Evolutionary conservation across 768 basidiomycete species (phyloP).

Genomic region (Tulasnella calospora): DNA sequence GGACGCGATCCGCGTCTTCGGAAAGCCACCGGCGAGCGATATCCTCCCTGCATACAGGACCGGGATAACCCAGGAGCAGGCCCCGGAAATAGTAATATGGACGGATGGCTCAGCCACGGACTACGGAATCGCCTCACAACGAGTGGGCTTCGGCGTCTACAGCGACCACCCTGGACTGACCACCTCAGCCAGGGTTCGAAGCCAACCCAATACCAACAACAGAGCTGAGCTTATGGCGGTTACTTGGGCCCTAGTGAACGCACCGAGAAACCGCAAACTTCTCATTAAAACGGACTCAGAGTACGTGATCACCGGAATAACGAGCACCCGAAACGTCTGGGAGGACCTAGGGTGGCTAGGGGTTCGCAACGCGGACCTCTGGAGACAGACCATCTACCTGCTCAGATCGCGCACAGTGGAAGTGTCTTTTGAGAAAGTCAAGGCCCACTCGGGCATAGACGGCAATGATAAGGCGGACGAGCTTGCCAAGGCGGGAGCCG

Average conservation of each 20-base stretch:
- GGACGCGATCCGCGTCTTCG: background rate
- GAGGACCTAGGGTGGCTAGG: background rate
- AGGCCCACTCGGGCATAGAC: background rate
- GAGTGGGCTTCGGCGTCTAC: background rate
- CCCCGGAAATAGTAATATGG: background rate
- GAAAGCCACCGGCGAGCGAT: background rate
- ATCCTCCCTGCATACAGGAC: background rate
- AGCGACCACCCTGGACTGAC: background rate
- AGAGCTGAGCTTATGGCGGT: background rate
- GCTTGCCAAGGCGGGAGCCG: background rate
- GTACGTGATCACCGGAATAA: background rate
- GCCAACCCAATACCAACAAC: background rate
- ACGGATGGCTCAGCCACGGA: slow-evolving; percentile 3
- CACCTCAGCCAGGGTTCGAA: background rate
- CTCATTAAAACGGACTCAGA: background rate
- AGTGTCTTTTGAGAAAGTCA: background rate
- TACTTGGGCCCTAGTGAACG: background rate
- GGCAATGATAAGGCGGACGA: slow-evolving; percentile 1
- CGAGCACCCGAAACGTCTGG: background rate
- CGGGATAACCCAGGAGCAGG: background rate
- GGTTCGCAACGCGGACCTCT: background rate
- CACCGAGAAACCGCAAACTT: background rate
- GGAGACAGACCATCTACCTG: background rate
- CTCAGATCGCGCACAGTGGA: background rate
- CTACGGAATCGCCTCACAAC: background rate